These are phyloP conservation scores for Lachancea kluyveri DNA, from an alignment of 805 yeast species.

Conservation along the genomic window DNA sequence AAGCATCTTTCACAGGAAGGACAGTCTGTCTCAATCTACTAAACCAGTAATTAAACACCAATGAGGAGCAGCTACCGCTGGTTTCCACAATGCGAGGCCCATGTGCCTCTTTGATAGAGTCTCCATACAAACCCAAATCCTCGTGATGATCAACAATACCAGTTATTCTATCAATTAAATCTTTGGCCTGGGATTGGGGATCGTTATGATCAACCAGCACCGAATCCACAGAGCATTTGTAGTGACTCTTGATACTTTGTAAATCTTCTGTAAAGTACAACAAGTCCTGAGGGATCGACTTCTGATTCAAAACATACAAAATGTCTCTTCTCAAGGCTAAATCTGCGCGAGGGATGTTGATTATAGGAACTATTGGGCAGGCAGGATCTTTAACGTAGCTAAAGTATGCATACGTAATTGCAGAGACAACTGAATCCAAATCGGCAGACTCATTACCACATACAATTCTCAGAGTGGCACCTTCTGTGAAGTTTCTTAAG, in stretches of 20 bases:
- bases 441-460: constrained; percentile 83
- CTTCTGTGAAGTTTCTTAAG: constrained; percentile 2
- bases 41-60: constrained; percentile 63
- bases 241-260: constrained; percentile 10
- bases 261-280: constrained; percentile 69
- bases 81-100: constrained; percentile 56
- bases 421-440: constrained; percentile 78
- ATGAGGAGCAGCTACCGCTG: constrained; percentile 75
- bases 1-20: constrained; percentile 30
- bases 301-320: constrained; percentile 40
- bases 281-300: constrained; percentile 41
- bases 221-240: constrained; percentile 32
- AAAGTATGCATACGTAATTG: constrained; percentile 67
- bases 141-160: constrained; percentile 86
- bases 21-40: constrained; percentile 12
- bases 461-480: constrained; percentile 13
- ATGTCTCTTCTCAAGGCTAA: constrained; percentile 69
- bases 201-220: constrained; percentile 81
- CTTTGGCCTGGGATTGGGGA: constrained; percentile 43
- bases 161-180: constrained; percentile 33
- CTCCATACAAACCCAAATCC: constrained; percentile 48
- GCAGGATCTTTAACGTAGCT: constrained; percentile 31
- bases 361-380: constrained; percentile 52
- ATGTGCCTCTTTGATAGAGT: constrained; percentile 29
- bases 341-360: constrained; percentile 67